Conservation (phyloP, 768 basidiomycete species). For the Omphalotus guepiniiformis region DNA sequence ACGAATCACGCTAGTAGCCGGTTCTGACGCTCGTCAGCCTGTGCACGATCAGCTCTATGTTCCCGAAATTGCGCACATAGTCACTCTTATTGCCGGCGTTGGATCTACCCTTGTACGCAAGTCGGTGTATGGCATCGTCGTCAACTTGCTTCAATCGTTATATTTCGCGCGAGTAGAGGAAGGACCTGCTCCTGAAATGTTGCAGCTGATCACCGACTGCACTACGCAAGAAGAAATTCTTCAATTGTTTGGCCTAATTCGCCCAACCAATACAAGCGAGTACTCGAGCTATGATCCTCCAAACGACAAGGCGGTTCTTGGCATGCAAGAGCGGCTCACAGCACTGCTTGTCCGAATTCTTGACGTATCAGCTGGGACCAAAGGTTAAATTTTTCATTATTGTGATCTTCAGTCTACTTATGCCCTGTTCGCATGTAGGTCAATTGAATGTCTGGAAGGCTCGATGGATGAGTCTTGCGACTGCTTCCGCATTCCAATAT, state of each 20-base stretch:
- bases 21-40: constrained; percentile 52
- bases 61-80: constrained; percentile 78
- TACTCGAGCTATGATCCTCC: constrained; percentile 50
- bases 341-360: constrained; percentile 60
- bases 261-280: constrained; percentile 64
- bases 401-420: background rate
- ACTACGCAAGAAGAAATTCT: constrained; percentile 53
- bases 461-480: constrained; percentile 88
- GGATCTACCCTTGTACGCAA: constrained; percentile 74
- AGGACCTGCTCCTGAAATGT: constrained; percentile 53
- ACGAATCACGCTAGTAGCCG: constrained; percentile 69
- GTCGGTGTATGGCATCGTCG: constrained; percentile 74
- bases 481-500: constrained; percentile 85
- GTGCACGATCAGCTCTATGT: constrained; percentile 72
- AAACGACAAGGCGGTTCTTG: constrained; percentile 54
- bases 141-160: constrained; percentile 79
- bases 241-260: constrained; percentile 67
- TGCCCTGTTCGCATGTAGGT: constrained; percentile 37
- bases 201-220: constrained; percentile 58
- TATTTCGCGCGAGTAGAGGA: constrained; percentile 60
- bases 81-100: constrained; percentile 71
- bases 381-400: constrained; percentile 46
- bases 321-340: constrained; percentile 63
- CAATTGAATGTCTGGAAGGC: constrained; percentile 87
- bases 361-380: constrained; percentile 59